Evolutionary conservation across 2,329 filamentous ascomycete genomes (phyloP), one percentile per base, ranked within the genome.

Genomic region (Penicillium sp.): DNA sequence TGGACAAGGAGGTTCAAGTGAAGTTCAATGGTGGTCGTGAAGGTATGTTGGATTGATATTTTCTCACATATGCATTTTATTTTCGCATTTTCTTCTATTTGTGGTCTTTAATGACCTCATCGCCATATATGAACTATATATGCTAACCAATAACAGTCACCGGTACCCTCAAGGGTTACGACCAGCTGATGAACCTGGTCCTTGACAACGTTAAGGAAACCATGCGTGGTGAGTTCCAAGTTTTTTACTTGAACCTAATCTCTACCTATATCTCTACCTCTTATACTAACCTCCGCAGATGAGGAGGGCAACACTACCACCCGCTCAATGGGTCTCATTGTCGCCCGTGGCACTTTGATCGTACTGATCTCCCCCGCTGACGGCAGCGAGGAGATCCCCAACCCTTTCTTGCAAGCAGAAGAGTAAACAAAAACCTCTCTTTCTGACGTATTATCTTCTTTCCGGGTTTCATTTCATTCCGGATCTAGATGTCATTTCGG

Each of bases 101-200:
- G 36, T 12, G 8, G 17, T 42, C 27, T 42, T 6, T 23, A 9
- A 6, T 12, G 19, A 35, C 13, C 29, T n/a, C 45, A n/a, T 43
- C 17, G 13, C 21, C 29, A n/a, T 43, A 27, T 41, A 42, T 49
- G 23, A 55, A 49, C 21, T 43, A 52, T 58, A 55, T 33, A 51
- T 50, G 33, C 57, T 64, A 36, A 65, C 35, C 13, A 19, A 10
- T 21, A 17, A 9, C 70, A 96, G 93, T 96, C 56, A 88, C 87
- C 50, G 94, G 94, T 52, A 91, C 86, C 1, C 82, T 99, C 42
- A 97, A 97, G 77, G 94, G 94, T 61, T 97, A 93, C 75, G 94
- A 99, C 74, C 93, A 94, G 68, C 83, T 99, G 60, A 97, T 97
- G 93, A 99, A 99, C 75, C 82, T 99, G 61, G 94, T 99, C 27